Conservation (phyloP, 371 early-diverging fungal species). For the Basidiobolus heterosporus region DNA sequence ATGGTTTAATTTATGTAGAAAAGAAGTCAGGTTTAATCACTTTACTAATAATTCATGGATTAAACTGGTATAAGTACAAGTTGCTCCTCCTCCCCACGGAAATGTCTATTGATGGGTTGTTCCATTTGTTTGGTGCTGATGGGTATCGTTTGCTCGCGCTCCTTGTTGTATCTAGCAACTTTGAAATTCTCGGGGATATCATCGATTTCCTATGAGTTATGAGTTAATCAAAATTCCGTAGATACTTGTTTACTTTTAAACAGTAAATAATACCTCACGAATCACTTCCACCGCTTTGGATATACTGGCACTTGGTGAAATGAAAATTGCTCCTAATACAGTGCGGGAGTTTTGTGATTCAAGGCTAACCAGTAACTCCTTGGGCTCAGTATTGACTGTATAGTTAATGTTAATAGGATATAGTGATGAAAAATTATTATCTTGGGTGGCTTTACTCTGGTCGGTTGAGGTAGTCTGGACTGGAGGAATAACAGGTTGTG, state of each 20-base stretch:
- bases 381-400: background rate
- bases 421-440: background rate
- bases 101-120: no score
- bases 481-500: no score
- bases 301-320: background rate
- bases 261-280: background rate
- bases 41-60: no score
- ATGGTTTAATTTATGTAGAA: no score
- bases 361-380: background rate
- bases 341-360: no score
- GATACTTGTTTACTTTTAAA: background rate
- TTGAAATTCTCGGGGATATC: constrained; percentile 29
- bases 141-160: constrained; percentile 33
- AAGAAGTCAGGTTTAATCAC: no score
- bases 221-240: background rate
- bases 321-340: no score
- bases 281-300: background rate
- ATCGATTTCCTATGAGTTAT: constrained; percentile 29
- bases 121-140: constrained; percentile 33
- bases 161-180: constrained; percentile 31
- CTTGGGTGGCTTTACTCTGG: background rate
- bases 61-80: no score
- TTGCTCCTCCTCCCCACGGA: no score
- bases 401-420: background rate
- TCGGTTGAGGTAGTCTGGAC: background rate